Base-by-base conservation (phyloP, 495 filamentous ascomycete species). In the Parathielavia hyrcaniae region DNA sequence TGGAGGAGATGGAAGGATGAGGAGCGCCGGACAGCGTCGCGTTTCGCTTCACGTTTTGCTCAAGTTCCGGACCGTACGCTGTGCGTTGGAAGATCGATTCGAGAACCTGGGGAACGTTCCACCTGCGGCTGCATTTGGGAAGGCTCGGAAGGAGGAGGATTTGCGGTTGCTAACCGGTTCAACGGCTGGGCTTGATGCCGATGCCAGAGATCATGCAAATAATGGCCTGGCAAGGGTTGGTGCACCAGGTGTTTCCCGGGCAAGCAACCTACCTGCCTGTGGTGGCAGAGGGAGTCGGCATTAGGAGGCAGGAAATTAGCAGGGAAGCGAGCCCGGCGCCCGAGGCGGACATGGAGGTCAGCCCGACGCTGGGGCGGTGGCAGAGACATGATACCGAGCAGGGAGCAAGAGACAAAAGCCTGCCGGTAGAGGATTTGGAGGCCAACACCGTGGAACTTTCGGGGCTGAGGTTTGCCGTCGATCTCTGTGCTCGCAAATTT, bases 291-390 rank as follows among this genome's bases (percentile, higher is more conserved):
- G 53, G 45, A 30, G 40, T 26, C 4, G 0, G 8, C n/a, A n/a
- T n/a, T 9, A 22, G 22, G 46, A 8, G 20, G 19, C 13, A 2
- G 38, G 36, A 50, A 30, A 40, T 17, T 26, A 20, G 16, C 17
- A 35, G 8, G n/a, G 1, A 32, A 26, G 44, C 2, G 2, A 12
- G 7, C 4, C 55, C 40, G 23, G 53, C 38, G 1, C 63, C 61
- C 5, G 64, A 64, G 22, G 65, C 66, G 0, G 46, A 49, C n/a
- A 70, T 70, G 67, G 26, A 63, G 1, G 30, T 57, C 1, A 66
- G 67, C 49, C 67, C 67, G 0, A 63, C 67, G 12, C 60, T 67
- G 16, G 67, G 67, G 5, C 48, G 50, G 22, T 68, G 67, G 67
- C 32, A 34, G 39, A 10, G 23, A 1, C 40, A 30, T 11, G 6